Conservation (phyloP, 2,329 filamentous ascomycete genomes). For the Scolecobasidium constrictum region DNA sequence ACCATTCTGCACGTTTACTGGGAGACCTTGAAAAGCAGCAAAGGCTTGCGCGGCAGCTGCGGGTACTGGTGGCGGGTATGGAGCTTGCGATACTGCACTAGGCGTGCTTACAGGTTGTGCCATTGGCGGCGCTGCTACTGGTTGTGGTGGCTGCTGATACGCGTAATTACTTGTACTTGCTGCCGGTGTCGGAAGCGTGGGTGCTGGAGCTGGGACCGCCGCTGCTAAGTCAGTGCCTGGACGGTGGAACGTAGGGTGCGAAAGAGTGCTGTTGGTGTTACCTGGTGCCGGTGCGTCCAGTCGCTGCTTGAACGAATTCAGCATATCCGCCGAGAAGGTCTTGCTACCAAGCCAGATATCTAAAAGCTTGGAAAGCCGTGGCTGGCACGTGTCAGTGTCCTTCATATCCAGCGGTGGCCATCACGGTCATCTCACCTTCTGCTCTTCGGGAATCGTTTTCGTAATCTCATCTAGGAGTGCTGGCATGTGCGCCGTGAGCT, state of each 20-base stretch:
- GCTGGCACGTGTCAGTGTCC: slow-evolving; percentile 42
- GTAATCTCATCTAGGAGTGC: slow-evolving; percentile 93
- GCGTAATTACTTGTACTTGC: background rate
- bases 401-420: background rate
- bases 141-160: background rate
- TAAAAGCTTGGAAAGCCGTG: slow-evolving; percentile 90
- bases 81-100: background rate
- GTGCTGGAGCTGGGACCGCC: background rate
- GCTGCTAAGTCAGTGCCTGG: background rate
- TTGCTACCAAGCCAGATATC: slow-evolving; percentile 97
- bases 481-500: slow-evolving; percentile 90
- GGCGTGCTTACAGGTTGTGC: background rate
- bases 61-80: background rate
- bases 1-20: slow-evolving; percentile 9
- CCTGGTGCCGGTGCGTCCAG: slow-evolving; percentile 42
- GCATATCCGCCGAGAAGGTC: slow-evolving; percentile 74
- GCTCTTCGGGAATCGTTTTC: slow-evolving; percentile 75
- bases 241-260: background rate
- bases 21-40: background rate
- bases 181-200: background rate
- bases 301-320: slow-evolving; percentile 75
- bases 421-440: slow-evolving; percentile 73
- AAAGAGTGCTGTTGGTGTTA: background rate
- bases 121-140: background rate
- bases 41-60: background rate